Evolutionary conservation across 75 land plant genomes (phyloP), one percentile per base, ranked within the genome.

Genomic region (Sequoiadendron giganteum): DNA sequence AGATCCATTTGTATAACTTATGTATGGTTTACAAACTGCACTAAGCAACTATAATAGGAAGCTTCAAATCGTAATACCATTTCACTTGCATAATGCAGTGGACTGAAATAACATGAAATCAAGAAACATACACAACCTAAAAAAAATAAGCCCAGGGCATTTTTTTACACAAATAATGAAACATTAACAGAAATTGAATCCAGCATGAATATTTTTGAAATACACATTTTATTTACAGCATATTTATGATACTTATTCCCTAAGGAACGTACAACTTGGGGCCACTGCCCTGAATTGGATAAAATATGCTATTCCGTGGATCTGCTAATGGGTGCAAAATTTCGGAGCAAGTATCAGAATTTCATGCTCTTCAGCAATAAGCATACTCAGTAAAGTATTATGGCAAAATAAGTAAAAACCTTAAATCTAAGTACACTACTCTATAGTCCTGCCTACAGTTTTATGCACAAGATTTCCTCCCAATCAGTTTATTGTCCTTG

Each of bases 401-500:
- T 73, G 38, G 15, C 0, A 73, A 30, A 14, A 32, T 10, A 34
- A 73, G 15, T 30, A 10, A 10, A 73, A 73, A 32, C 38, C 34
- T 21, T 13, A 0, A 30, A 73, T 32, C 77, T 73, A 73, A 73
- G 77, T 73, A 73, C 49, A 10, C 38, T 73, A 73, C 77, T 11
- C 77, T 73, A 73, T 30, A 73, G 11, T 73, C 77, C 38, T 32
- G 30, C 52, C 84, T 82, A 82, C 4, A 82, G 47, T 82, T 25
- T 73, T 73, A 82, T 82, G 84, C 48, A 43, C 45, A 82, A 47
- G 28, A 82, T 25, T 82, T 82, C 84, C 42, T 82, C 52, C 49
- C 25, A 25, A 45, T 45, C 48, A 45, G 49, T 8, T 43, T 81
- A 82, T 45, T 82, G 32, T 25, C 19, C 30, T 81, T 81, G 84